A percentile compares a stretch with the other conserved stretches of the same genome.
These are phyloP conservation scores for Trichoderma koningii DNA, from an alignment of 2,329 filamentous ascomycete genomes.

Conservation along the genomic window DNA sequence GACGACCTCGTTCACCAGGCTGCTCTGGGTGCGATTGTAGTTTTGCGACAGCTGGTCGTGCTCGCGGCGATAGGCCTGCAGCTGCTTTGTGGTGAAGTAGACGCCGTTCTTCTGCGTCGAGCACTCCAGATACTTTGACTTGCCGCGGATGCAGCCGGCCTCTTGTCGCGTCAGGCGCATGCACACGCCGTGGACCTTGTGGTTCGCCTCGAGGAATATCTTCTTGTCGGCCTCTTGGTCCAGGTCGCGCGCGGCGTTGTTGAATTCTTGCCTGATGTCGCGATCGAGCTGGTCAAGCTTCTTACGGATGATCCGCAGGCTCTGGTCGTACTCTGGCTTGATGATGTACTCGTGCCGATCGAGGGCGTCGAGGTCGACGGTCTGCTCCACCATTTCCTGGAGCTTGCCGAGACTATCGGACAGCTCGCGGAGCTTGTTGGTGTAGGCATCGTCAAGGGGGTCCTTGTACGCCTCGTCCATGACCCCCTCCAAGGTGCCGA, in stretches of 20 bases:
- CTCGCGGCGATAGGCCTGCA: slow-evolving; percentile 81
- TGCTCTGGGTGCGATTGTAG: slow-evolving; percentile 92
- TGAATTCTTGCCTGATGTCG: slow-evolving; percentile 83
- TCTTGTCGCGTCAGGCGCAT: slow-evolving; percentile 91
- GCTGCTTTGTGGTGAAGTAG: slow-evolving; percentile 86
- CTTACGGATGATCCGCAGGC: slow-evolving; percentile 81
- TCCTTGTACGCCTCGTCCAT: slow-evolving; percentile 95
- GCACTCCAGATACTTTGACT: slow-evolving; percentile 86
- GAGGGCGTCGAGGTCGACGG: slow-evolving; percentile 90
- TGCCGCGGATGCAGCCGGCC: slow-evolving; percentile 90
- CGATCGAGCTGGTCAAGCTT: slow-evolving; percentile 82
- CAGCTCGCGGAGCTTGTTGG: slow-evolving; percentile 74
- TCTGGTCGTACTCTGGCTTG: slow-evolving; percentile 96
- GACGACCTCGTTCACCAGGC: slow-evolving; percentile 89
- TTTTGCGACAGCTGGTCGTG: slow-evolving; percentile 92
- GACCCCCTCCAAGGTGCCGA: slow-evolving; percentile 84
- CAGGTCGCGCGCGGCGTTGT: slow-evolving; percentile 74
- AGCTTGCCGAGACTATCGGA: slow-evolving; percentile 80
- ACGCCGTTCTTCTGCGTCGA: slow-evolving; percentile 99
- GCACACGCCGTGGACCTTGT: slow-evolving; percentile 94
- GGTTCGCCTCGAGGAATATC: slow-evolving; percentile 87
- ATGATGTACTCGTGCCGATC: slow-evolving; percentile 99
- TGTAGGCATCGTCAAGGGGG: slow-evolving; percentile 84
- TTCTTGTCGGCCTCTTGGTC: slow-evolving; percentile 97
- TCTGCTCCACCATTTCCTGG: slow-evolving; percentile 98